Base-by-base conservation (phyloP, 1,284 basidiomycete species). In the Austroboletus novae-zelandiae region DNA sequence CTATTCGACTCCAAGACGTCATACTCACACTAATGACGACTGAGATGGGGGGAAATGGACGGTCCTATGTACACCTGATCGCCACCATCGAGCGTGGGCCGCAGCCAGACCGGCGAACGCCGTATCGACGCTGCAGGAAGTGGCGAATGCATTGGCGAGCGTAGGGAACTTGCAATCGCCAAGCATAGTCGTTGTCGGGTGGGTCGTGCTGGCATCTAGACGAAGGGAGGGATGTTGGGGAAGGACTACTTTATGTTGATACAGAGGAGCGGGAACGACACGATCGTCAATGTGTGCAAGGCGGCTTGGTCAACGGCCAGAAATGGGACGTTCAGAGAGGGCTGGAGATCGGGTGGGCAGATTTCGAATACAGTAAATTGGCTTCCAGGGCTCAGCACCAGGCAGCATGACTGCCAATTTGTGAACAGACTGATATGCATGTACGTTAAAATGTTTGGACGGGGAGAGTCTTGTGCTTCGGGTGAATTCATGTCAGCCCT, bases 181-280 rank as follows among this genome's bases (percentile, higher is more conserved):
- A 0, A 95, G 94, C 2, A 95, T 99, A 89, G 89, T 98, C 64
- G 78, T 98, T 23, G 80, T 99, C 53, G 95, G 96, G 0, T 98
- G 95, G 95, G 79, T 86, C 15, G 83, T 86, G 10, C 60, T 85
- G 53, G 79, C 82, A 18, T 66, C 89, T 43, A 79, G 79, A 23
- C 45, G 58, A 10, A 74, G 75, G 71, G 1, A 60, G 67, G 60
- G 15, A 75, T 83, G 35, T 67, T 83, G 53, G 78, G 79, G 56
- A 61, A 5, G 62, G 60, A 4, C 10, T 63, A 0, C 53, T 61
- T 4, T 75, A 45, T 3, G 73, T 63, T 3, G 57, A 67, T n/a
- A 55, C 57, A 29, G 52, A 55, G 1, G 84, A 29, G n/a, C 52
- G n/a, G 13, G 75, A 68, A 14, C 59, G 64, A 18, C 56, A 62